Base-by-base conservation (phyloP, 1,284 basidiomycete genomes). In the Irpex lacteus region DNA sequence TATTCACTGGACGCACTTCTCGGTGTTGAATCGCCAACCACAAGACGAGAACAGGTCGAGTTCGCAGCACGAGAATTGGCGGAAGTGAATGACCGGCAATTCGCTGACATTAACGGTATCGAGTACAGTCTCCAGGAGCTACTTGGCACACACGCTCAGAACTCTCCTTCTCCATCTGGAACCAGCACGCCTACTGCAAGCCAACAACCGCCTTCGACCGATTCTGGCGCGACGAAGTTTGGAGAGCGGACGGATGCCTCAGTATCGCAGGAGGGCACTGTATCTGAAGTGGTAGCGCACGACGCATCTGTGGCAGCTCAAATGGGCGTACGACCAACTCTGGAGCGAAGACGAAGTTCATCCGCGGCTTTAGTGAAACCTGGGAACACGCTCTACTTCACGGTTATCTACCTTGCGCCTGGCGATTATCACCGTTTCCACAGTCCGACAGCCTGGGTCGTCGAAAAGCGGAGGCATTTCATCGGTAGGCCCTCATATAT, bases 401-500 rank as follows among this genome's bases (percentile, higher is more conserved):
- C 91, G 55, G 97, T 99, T 71, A 91, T 99, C 69, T 99, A 99
- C 79, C 91, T 99, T 62, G 97, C 97, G 1, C 97, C 97, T 0
- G 98, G 98, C 1, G 98, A 99, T 77, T 99, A 99, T 76, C 97
- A 99, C 74, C 89, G 96, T 47, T 99, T 98, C 85, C 97, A 99
- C 79, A 93, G 90, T 66, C 96, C 98, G 0, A 89, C 94, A 2
- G 90, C 92, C 4, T 98, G 97, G 98, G 95, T 99, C 5, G 98
- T 98, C 21, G 96, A 99, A 81, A 91, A 94, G 71, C 82, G 97
- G 62, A 81, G 97, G 36, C 97, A 99, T 76, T 99, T 99, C 75
- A 89, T 95, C 49, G 96, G 96, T 83, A 54, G 34, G 83, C 75
- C 49, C 26, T 53, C 56, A 3, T 19, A 9, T n/a, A n/a, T 59